Evolutionary conservation across 768 basidiomycete species (phyloP), one percentile per base, ranked within the genome.

Genomic region (Aureoboletus auriporus): DNA sequence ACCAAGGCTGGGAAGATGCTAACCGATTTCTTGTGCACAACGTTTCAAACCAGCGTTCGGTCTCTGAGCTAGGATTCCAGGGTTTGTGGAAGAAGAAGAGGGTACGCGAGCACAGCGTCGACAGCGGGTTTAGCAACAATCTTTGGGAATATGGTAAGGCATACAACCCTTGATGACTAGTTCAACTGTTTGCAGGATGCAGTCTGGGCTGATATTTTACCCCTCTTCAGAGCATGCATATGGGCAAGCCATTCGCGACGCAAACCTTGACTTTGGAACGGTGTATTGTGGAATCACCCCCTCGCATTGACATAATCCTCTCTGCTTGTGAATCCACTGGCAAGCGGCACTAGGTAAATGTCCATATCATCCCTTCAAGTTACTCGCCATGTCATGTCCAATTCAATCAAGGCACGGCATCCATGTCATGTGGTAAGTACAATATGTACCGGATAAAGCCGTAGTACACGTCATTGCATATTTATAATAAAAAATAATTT

Each of bases 1-100:
- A 70, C 2, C 68, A 72, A 44, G 89, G 89, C 1, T 92, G 89
- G 89, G 78, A 82, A 23, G 86, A 84, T 49, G 79, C 79, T 0
- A 78, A 79, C 57, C 44, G 59, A 30, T 89, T 89, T 68, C 71
- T 86, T 41, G 13, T 56, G 33, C 52, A 66, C 49, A 46, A 42
- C 30, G 46, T 51, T 28, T 46, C 58, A 13, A 52, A 40, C 17
- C 49, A 44, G 30, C 56, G 50, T 31, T 56, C 65, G 12, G 68
- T 76, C 8, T 74, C 72, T 26, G 81, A 86, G 62, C 61, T 89
- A 3, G 89, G 86, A 27, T 89, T 86, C 63, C 69, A 72, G 50
- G 73, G 74, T 16, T 75, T 77, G n/a, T 83, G 83, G 84, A 72
- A 75, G 36, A 72, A 69, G 51, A 65, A 65, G 40, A 67, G 79